Base-by-base conservation (phyloP, 2,329 filamentous ascomycete genomes). In the Epichloe festucae region DNA sequence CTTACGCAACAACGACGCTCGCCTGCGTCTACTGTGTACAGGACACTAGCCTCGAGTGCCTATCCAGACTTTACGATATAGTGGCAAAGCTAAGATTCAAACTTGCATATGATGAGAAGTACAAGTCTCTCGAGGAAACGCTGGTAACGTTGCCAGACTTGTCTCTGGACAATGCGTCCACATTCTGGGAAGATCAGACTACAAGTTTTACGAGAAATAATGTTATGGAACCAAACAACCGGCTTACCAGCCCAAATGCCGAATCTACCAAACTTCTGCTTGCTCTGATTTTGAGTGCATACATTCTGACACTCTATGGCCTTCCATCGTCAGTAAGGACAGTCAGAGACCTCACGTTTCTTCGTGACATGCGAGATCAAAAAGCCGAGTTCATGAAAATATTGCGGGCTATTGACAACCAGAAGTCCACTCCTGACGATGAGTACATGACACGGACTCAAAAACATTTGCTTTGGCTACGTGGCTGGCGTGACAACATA, bases 401-500 rank as follows among this genome's bases (percentile, higher is more conserved):
- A n/a, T 69, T 88, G 49, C 75, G 77, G 54, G 67, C 69, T 2
- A 60, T 84, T 21, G 63, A 70, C 48, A 68, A 66, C 46, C 73
- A 73, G 51, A 71, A 72, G 12, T 69, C 76, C 2, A 80, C 76
- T 54, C 75, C 73, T 38, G 81, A 87, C 50, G 82, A 87, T 53
- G 73, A 73, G 36, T 79, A 78, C 54, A 87, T 84, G 83, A 68
- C 73, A 27, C 72, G 70, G 50, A 74, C 78, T 12, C 75, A 85
- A 52, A 76, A 76, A 42, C 81, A 84, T 58, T 65, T 90, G 8
- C 63, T 89, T 4, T 91, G 87, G 87, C 71, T 91, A 34, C 80
- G 82, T 61, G 76, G 77, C 59, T 90, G 86, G 86, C 82, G 82
- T 36, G 73, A 74, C 23, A 72, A 77, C 3, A 34, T 31, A 48